Evolutionary conservation across 805 yeast species (phyloP), one percentile per base, ranked within the genome.

Genomic region (Myxozyma nipponensis): DNA sequence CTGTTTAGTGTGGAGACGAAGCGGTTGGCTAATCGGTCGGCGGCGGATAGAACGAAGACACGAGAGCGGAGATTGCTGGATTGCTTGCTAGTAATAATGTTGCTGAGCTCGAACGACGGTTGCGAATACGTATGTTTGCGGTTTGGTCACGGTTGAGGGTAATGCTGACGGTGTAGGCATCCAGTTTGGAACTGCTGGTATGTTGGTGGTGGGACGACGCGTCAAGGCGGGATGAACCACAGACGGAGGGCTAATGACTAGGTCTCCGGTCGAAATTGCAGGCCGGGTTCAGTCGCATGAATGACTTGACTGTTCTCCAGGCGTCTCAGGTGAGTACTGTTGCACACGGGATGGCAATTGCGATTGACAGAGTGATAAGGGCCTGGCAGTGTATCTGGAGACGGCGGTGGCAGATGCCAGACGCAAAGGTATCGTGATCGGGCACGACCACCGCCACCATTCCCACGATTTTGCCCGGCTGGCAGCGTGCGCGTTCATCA

Each of bases 221-320:
- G n/a, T n/a, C n/a, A n/a, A n/a, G n/a, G n/a, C n/a, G n/a, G n/a
- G n/a, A n/a, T n/a, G n/a, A n/a, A n/a, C n/a, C n/a, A n/a, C n/a
- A n/a, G n/a, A n/a, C n/a, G n/a, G n/a, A n/a, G n/a, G n/a, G n/a
- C n/a, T n/a, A n/a, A n/a, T n/a, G 6, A 30, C n/a, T 22, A 45
- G 98, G 97, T 0, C 76, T 93, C 42, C 73, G 98, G 24, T 79
- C 95, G 1, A 71, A 75, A 21, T 89, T 93, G 96, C 90, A 82
- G 54, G 88, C 96, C 0, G 98, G 98, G 0, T 89, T 86, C 64
- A 77, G 80, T 46, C 78, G 89, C 59, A 85, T 93, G 91, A 91
- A 93, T 66, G 84, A 83, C 55, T 83, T 91, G 17, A 88, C 96
- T 0, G 84, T 91, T 1, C 63, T 87, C 40, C 98, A 91, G 69